These are phyloP conservation scores for Aspergillus asperescens DNA, from an alignment of 495 filamentous ascomycete species.

Conservation along the genomic window DNA sequence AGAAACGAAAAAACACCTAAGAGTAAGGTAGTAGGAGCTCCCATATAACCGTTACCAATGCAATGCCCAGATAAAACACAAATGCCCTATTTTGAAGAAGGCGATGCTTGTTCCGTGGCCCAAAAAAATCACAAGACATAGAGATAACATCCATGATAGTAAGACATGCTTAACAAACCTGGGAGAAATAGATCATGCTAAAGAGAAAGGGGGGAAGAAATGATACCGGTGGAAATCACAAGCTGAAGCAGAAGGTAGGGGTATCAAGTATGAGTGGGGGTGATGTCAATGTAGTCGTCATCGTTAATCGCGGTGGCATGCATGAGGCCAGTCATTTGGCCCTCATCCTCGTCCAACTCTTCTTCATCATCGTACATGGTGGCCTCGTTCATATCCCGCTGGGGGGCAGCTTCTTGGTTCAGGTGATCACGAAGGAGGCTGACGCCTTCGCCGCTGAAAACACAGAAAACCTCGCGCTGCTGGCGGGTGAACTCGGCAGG, in stretches of 20 bases:
- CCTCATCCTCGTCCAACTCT: constrained; percentile 49
- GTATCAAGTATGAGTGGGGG: constrained; percentile 40
- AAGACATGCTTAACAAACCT: constrained; percentile 9
- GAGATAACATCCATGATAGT: constrained; percentile 5
- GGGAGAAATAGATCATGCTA: constrained; percentile 7
- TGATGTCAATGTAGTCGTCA: constrained; percentile 47
- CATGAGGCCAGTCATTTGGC: constrained; percentile 53
- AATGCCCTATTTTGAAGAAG: constrained; percentile 27
- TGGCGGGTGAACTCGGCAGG: constrained; percentile 92
- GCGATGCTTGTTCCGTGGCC: constrained; percentile 11
- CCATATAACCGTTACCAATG: constrained; percentile 26
- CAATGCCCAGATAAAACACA: constrained; percentile 27
- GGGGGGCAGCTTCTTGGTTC: constrained; percentile 43
- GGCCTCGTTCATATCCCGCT: constrained; percentile 40
- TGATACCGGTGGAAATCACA: constrained; percentile 13
- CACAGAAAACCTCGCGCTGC: constrained; percentile 92
- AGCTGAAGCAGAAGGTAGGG: constrained; percentile 20
- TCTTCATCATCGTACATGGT: constrained; percentile 56
- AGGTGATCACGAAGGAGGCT: constrained; percentile 68
- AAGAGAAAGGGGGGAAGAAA: constrained; percentile 1
- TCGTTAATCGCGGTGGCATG: constrained; percentile 47
- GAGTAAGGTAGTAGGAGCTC: not conserved
- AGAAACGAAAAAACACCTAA: constrained; percentile 6
- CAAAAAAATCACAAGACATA: constrained; percentile 6
- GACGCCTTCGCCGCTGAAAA: constrained; percentile 90